Evolutionary conservation across 2,329 filamentous ascomycete genomes (phyloP), one percentile per base, ranked within the genome.

Genomic region (Endoconidiophora polonica): DNA sequence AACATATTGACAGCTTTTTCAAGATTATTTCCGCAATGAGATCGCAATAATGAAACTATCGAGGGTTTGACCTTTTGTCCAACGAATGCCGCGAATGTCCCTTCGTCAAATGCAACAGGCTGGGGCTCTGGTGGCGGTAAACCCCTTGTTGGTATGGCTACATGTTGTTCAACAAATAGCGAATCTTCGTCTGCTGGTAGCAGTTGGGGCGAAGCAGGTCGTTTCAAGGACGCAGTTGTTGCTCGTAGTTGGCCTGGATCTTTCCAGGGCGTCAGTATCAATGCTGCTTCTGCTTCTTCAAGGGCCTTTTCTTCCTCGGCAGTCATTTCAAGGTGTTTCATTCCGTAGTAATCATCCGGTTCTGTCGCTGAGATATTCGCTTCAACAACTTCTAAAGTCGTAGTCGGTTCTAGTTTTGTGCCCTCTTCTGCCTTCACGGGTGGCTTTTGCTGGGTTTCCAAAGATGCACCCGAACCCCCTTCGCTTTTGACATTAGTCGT

Each of bases 1-100:
- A 79, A 83, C 73, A 81, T 81, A 53, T 81, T 81, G 51, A 81
- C 72, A 5, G 79, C 79, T 54, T 70, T 68, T 57, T 81, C 74
- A 14, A 82, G 66, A 54, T 78, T 68, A 48, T 73, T 65, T 22
- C 71, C 71, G 49, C 77, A 80, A 41, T 68, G 67, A 6, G 69
- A 63, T n/a, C 67, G 67, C 18, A 83, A 68, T 3, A 68, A 60
- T 5, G 63, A 62, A 45, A 82, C 57, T 1, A 68, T 62, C 22
- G 74, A 66, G 0, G 65, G 53, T 5, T 66, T 60, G 18, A 83
- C 66, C 47, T 72, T 72, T 52, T 73, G 70, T 36, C 77, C 78
- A 20, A 82, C 63, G 53, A 83, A 73, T 52, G 64, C 67, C 57
- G 80, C 71, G 49, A 83, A 79, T 0, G 67, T 69, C 29, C 67